Evolutionary conservation across 1,284 basidiomycete genomes (phyloP).

Genomic region (Pseudozyma sp.): DNA sequence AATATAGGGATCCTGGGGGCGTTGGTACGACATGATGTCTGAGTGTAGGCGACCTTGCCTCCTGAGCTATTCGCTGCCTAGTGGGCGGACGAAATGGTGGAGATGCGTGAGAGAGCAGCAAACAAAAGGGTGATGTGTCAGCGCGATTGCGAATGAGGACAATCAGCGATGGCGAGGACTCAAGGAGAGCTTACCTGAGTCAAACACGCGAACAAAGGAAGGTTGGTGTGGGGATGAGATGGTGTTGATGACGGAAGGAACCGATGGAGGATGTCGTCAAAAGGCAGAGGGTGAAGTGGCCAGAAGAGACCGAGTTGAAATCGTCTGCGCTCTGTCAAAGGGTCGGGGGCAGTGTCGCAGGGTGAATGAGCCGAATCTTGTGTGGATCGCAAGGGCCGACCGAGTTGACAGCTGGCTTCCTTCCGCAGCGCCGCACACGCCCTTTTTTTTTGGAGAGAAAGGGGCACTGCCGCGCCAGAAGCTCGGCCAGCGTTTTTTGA

Average conservation of each 20-base stretch:
- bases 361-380: conserved; percentile 7
- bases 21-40: conserved; percentile 59
- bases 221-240: conserved; percentile 7
- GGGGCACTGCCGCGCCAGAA: no score
- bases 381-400: no score
- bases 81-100: not conserved
- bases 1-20: conserved; percentile 60
- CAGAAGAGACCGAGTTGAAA: no score
- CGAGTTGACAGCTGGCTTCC: conserved; percentile 12
- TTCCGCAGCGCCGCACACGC: conserved; percentile 2
- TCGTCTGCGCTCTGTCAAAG: not conserved
- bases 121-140: no score
- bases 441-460: not conserved
- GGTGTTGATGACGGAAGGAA: conserved; percentile 9
- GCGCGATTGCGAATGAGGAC: not conserved
- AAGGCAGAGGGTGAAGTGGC: no score
- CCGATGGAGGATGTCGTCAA: not conserved
- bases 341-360: conserved; percentile 5
- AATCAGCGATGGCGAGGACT: not conserved
- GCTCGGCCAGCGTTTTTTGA: no score
- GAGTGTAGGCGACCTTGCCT: conserved; percentile 19
- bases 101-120: not conserved
- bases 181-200: conserved; percentile 11
- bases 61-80: conserved; percentile 21
- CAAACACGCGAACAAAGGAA: conserved; percentile 16